Percentiles rank a stretch among this genome's conserved stretches.
phyloP scores from a whole-genome alignment of 768 basidiomycete genomes.

The Kwoniella sp. region DNA sequence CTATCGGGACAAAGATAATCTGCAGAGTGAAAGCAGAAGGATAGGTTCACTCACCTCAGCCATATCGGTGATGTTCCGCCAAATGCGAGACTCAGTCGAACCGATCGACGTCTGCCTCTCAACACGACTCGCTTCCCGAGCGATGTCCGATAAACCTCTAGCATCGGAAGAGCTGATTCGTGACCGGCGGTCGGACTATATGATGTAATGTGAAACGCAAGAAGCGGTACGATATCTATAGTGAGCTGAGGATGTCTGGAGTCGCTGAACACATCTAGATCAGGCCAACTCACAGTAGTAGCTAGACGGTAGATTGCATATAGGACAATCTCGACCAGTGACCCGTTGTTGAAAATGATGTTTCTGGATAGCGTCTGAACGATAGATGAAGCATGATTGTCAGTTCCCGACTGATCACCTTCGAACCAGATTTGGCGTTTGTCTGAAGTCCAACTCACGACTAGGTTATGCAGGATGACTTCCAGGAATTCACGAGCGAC shows the following conservation, averaged over 20 bases:
- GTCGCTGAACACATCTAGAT: too few species aligned
- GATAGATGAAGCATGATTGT: not conserved
- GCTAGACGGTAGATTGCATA: constrained; percentile 23
- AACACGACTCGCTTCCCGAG: constrained; percentile 10
- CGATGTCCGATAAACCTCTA: constrained; percentile 11
- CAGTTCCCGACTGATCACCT: not conserved
- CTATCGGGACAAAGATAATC: too few species aligned
- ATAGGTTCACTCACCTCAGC: constrained; percentile 20
- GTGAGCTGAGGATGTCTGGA: too few species aligned
- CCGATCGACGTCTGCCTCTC: constrained; percentile 9
- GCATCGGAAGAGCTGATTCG: constrained; percentile 7
- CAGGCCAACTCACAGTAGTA: constrained; percentile 14
- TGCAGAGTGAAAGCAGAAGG: not conserved
- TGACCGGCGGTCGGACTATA: constrained; percentile 17
- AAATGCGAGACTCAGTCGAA: constrained; percentile 5
- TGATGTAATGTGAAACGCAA: not conserved
- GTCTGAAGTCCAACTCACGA: constrained; percentile 10
- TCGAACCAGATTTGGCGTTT: too few species aligned
- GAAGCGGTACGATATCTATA: too few species aligned
- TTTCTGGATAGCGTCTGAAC: not conserved
- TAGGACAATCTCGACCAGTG: constrained; percentile 18
- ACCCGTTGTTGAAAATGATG: not conserved
- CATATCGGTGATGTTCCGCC: constrained; percentile 32
- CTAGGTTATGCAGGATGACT: constrained; percentile 5
- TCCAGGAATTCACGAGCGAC: constrained; percentile 8